Base-by-base conservation (phyloP, 345 rosid genomes). In the Aegle marmelos region DNA sequence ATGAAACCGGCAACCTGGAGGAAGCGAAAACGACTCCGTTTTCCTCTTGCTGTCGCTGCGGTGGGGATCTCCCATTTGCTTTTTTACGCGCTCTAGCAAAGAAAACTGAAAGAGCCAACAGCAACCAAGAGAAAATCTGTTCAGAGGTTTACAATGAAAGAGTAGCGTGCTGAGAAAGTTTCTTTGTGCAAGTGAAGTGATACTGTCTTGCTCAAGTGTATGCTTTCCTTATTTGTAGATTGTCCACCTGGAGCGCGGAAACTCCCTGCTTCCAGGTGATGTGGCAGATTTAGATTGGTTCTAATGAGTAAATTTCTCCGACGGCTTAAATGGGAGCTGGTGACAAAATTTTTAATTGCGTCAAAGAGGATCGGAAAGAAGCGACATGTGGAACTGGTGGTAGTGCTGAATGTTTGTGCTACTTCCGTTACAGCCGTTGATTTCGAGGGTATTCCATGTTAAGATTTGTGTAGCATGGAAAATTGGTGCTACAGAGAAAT, bases 1-100 rank as follows among this genome's bases (percentile, higher is more conserved):
- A 76, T 65, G 75, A 69, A 90, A 89, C 33, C 85, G 83, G 68
- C 77, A 85, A 27, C 92, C 92, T 0, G 86, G 89, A 9, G 87
- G 89, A 7, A 81, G 76, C 9, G 54, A 17, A 57, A n/a, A 65
- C 48, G 86, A 54, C 69, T 36, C 50, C 69, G 33, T 63, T 63
- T 31, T 63, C 8, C 7, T 10, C 57, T 22, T 45, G 60, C 77
- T 22, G 60, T 30, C 34, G 54, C 30, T 17, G 17, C 57, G 7
- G 54, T 19, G 14, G n/a, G 67, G 4, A 9, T 73, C 59, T 22
- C 30, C 77, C 77, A 74, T 64, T 30, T 34, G 39, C 13, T 8
- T 16, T 11, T 11, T 45, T 45, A 45, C 50, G 50, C 50, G 50
- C 13, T 45, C 13, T 13, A 5, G 50, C 5, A 45, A 11, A 45